Base-by-base conservation (phyloP, 164 flowering plant species). In the Tetrastigma voinierianum region DNA sequence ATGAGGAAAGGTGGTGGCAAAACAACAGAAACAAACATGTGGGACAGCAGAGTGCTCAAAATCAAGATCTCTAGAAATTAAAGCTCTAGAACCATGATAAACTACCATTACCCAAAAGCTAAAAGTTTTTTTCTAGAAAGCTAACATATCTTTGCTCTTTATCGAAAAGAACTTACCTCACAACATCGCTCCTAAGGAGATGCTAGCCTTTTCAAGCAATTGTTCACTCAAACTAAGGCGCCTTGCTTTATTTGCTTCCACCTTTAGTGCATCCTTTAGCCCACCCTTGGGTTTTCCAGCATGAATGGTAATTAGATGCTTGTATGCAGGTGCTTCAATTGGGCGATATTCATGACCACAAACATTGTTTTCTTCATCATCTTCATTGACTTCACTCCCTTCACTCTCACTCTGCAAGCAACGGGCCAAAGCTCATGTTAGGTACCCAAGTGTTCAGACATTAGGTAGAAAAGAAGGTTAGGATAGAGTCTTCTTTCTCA, bases 191-290 rank as follows among this genome's bases (percentile, higher is more conserved):
- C 64, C 76, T 81, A 75, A 75, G 69, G 76, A 46, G 73, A 18
- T 62, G 11, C 49, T 1, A 23, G 80, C 84, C 68, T 80, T 83
- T 63, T 77, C 76, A 62, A 86, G 78, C 32, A 32, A 69, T 63
- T 79, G 83, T 66, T 85, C 89, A 67, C 82, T 80, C 80, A 85
- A 71, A 68, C 87, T 85, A 48, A 83, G 81, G 59, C 89, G 87
- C 69, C 80, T 71, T 66, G 80, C 77, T 72, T 75, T 76, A 47
- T 46, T 75, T 20, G 47, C 13, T n/a, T 81, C 84, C 17, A 78
- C 74, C 72, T 75, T 79, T n/a, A 83, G 68, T n/a, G 78, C 71
- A 64, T 74, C 80, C 51, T 60, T 57, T 44, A 83, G 32, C 3
- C 80, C 73, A 47, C 81, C 79, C 70, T 78, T 85, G 10, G 77